A percentile compares a stretch with the other conserved stretches of the same genome.
Evolutionary conservation across 371 early-diverging fungal genomes (phyloP).

Genomic region (Thermomucor indicae-seudaticae): DNA sequence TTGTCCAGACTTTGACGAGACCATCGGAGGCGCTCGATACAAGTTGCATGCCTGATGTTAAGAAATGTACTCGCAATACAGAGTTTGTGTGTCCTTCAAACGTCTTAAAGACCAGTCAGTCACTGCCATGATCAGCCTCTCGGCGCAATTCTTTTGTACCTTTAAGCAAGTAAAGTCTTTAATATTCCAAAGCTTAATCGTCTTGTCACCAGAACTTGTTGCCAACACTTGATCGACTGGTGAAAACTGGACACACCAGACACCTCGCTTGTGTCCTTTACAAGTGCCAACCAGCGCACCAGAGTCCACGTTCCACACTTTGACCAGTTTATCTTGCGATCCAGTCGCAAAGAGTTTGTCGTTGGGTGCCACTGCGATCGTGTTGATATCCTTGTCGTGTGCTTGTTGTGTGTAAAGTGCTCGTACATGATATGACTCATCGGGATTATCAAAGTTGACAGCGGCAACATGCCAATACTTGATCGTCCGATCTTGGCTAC

Average conservation of each 20-base stretch:
- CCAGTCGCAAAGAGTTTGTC: slow-evolving; percentile 93
- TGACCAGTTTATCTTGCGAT: slow-evolving; percentile 96
- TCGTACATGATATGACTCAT: slow-evolving; percentile 46
- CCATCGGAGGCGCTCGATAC: slow-evolving; percentile 90
- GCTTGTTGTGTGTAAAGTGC: slow-evolving; percentile 87
- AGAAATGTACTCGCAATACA: slow-evolving; percentile 79
- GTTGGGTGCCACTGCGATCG: slow-evolving; percentile 89
- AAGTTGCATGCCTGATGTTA: slow-evolving; percentile 86
- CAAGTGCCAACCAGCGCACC: slow-evolving; percentile 82
- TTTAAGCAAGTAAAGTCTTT: slow-evolving; percentile 84
- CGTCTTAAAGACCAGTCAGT: slow-evolving; percentile 44
- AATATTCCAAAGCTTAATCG: slow-evolving; percentile 91
- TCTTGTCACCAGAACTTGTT: slow-evolving; percentile 91
- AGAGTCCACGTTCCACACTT: slow-evolving; percentile 86
- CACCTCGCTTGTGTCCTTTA: slow-evolving; percentile 93
- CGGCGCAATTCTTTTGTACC: slow-evolving; percentile 19
- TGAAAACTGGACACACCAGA: slow-evolving; percentile 91
- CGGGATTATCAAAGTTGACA: slow-evolving; percentile 35
- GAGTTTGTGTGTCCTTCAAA: slow-evolving; percentile 97
- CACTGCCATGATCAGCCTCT: background rate
- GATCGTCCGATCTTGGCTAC: slow-evolving; percentile 90
- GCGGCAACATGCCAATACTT: slow-evolving; percentile 86
- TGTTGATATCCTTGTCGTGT: slow-evolving; percentile 98
- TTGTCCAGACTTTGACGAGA: slow-evolving; percentile 92
- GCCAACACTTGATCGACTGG: slow-evolving; percentile 89